Evolutionary conservation across 352 stramenopile species (phyloP).

Genomic region (Phytophthora fragariaefolia): DNA sequence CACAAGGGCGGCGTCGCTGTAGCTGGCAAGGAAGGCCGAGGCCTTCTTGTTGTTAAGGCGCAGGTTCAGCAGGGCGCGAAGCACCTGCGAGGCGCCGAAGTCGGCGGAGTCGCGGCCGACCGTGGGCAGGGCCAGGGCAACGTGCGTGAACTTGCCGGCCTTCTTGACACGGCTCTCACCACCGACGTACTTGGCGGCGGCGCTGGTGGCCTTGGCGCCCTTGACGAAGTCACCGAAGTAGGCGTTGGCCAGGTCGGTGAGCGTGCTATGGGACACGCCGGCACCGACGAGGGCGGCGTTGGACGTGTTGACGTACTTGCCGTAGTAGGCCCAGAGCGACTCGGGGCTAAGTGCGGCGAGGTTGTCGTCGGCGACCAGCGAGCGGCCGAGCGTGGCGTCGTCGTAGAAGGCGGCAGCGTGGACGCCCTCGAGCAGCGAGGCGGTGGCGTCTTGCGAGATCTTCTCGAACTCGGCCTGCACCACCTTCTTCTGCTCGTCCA

Average conservation of each 20-base stretch:
- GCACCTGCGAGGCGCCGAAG: conserved; percentile 66
- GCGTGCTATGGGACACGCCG: conserved; percentile 64
- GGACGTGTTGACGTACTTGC: conserved; percentile 72
- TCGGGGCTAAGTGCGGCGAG: conserved; percentile 55
- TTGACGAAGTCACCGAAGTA: conserved; percentile 62
- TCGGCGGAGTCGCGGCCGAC: conserved; percentile 52
- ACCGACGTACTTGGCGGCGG: conserved; percentile 71
- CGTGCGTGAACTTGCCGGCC: conserved; percentile 64
- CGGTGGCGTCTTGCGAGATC: conserved; percentile 45
- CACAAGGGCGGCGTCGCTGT: conserved; percentile 68
- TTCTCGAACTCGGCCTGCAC: conserved; percentile 61
- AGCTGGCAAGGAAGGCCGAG: conserved; percentile 64
- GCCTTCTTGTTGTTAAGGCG: conserved; percentile 73
- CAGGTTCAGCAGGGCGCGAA: conserved; percentile 64
- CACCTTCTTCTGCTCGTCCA: conserved; percentile 75
- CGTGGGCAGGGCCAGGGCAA: conserved; percentile 74
- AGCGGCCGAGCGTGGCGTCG: conserved; percentile 71
- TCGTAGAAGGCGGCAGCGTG: conserved; percentile 87
- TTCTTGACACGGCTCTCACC: conserved; percentile 83
- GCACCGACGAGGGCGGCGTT: conserved; percentile 68
- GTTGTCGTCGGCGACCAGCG: conserved; percentile 61
- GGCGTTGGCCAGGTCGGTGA: conserved; percentile 68
- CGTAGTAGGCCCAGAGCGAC: conserved; percentile 62
- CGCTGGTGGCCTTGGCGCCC: conserved; percentile 30
- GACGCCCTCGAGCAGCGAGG: conserved; percentile 63